Evolutionary conservation across 345 rosid species (phyloP).

Genomic region (Euphorbia pulcherrima): DNA sequence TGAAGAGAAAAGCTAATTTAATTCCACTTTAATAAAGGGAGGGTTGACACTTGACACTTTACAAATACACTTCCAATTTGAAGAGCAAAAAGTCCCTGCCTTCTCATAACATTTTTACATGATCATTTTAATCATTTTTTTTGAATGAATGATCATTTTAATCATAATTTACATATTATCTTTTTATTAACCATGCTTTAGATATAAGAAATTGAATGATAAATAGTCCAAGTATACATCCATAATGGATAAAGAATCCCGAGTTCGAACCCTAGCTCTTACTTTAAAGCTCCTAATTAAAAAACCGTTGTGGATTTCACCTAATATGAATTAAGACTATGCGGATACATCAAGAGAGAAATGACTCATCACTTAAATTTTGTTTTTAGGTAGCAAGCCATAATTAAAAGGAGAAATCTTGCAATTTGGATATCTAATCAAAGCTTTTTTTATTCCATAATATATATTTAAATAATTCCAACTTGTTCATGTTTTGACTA

Average conservation of each 20-base stretch:
- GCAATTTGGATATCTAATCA: neutral
- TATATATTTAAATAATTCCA: too few relatives aligned
- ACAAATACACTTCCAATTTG: slow-evolving; percentile 40
- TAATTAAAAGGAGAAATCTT: neutral
- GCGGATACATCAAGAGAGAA: neutral
- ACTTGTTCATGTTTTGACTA: neutral
- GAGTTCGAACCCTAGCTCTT: too few relatives aligned
- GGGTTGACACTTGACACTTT: slow-evolving; percentile 38
- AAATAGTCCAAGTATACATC: too few relatives aligned
- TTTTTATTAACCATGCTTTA: neutral
- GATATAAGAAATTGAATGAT: too few relatives aligned
- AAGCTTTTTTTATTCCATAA: neutral
- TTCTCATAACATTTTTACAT: slow-evolving; percentile 37
- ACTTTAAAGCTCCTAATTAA: too few relatives aligned
- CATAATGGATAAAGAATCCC: too few relatives aligned
- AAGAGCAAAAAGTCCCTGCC: slow-evolving; percentile 38
- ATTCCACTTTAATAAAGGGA: slow-evolving; percentile 22
- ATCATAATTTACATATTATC: too few relatives aligned
- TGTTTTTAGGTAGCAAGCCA: neutral
- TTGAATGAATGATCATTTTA: too few relatives aligned
- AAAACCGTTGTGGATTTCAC: too few relatives aligned
- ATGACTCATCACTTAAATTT: neutral
- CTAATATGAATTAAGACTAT: too few relatives aligned
- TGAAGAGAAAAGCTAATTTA: slow-evolving; percentile 9
- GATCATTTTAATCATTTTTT: too few relatives aligned